Evolutionary conservation across 139 green algal genomes (phyloP), one percentile per base, ranked within the genome.

Genomic region (Zygnema circumcarinatum): DNA sequence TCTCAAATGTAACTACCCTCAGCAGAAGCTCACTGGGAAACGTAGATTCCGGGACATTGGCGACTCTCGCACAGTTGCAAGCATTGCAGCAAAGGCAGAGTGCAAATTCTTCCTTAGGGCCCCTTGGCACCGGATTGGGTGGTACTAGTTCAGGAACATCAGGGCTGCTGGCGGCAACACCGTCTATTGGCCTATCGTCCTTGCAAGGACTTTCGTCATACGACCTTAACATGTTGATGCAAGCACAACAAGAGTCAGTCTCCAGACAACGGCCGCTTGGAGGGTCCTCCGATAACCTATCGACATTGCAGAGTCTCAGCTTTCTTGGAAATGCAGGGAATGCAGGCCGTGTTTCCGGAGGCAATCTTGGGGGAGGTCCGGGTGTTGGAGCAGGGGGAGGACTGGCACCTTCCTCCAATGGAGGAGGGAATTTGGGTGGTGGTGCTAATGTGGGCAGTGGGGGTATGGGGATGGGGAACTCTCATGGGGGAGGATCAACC

Each of bases 141-240:
- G 83, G 83, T 31, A 39, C 75, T 2, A 75, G 83, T 67, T n/a
- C 22, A 25, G 25, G 83, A 25, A 29, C 2, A 22, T 74, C 40
- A 22, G 83, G 75, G 0, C 52, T 29, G 22, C 73, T 87, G n/a
- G 79, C 32, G 11, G 35, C 67, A 42, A 67, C 31, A 16, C 67
- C 38, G 31, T 38, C 32, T n/a, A 0, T 84, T 40, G 76, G 38
- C 1, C 79, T 73, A 31, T 38, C 42, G 2, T 54, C 47, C 0
- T 74, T 87, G 22, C 67, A 83, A 22, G 81, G 67, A 21, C 62
- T 87, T 11, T 83, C 81, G 31, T 21, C 67, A 32, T 87, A 87
- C 52, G 81, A 87, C 0, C 52, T 87, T 16, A 87, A 83, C 22
- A 33, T 87, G 67, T 42, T 87, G 36, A 76, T 87, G 81, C 81